Base-by-base conservation (phyloP, 495 filamentous ascomycete genomes). In the Baudoinia panamericana region DNA sequence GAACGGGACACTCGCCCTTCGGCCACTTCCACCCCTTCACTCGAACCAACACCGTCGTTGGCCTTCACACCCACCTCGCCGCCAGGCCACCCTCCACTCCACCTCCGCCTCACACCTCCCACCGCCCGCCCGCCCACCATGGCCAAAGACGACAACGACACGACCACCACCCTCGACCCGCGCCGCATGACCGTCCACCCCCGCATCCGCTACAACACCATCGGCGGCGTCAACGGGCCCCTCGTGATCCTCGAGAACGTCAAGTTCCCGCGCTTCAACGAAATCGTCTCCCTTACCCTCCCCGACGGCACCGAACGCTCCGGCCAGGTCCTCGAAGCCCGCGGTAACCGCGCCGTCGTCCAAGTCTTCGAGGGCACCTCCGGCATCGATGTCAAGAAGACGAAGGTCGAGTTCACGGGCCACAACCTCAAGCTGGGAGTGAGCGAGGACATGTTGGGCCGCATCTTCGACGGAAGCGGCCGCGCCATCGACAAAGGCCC, bases 341-440 rank as follows among this genome's bases (percentile, higher is more conserved):
- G 21, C 90, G 86, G 90, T 52, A 84, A 72, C 62, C 76, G 87
- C 64, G 92, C 90, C 22, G 74, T 96, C 56, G 90, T 97, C 17
- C 82, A 88, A 72, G 88, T 99, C 44, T 99, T 96, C 61, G 92
- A 99, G 66, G 92, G 92, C 48, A 99, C 92, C 47, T 55, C 87
- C 4, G 92, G 92, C 56, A 84, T 96, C 55, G 92, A 99, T 71
- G 92, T 96, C 47, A 95, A 95, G 72, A 96, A 86, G 82, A 92
- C 88, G 11, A 87, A 80, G 69, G 90, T 99, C 62, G 85, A 96
- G 57, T 94, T 99, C 61, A 90, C 81, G 36, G 90, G 92, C 25
- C 74, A 94, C 66, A 96, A 82, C 64, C 69, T 99, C 66, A 95
- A 95, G 70, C 77, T 99, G 33, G 88, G 90, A 57, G 92, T 99